phyloP scores from a whole-genome alignment of 345 rosid genomes.

The Iberis pinnata region DNA sequence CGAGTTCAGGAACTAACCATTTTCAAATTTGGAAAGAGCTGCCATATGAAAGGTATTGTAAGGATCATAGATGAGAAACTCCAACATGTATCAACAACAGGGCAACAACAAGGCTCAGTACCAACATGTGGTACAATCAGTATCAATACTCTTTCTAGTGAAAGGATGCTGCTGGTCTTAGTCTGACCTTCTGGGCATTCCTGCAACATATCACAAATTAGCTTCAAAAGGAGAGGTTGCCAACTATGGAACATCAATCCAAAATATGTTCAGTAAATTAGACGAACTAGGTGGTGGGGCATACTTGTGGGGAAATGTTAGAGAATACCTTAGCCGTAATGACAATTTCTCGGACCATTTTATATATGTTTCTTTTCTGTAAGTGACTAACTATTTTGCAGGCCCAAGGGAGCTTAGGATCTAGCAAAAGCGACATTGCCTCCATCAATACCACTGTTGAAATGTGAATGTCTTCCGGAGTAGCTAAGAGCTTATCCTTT shows the following conservation, averaged over 20 bases:
- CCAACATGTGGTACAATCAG: slow-evolving; percentile 60
- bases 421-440: slow-evolving; percentile 52
- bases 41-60: slow-evolving; percentile 82
- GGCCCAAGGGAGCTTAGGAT: slow-evolving; percentile 85
- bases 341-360: slow-evolving; percentile 59
- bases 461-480: slow-evolving; percentile 37
- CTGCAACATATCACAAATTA: slow-evolving; percentile 37
- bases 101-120: slow-evolving; percentile 57
- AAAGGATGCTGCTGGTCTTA: slow-evolving; percentile 33
- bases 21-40: slow-evolving; percentile 65
- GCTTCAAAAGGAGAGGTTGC: slow-evolving; percentile 15
- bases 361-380: slow-evolving; percentile 44
- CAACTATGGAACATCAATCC: slow-evolving; percentile 13
- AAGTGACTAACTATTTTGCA: slow-evolving; percentile 68
- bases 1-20: slow-evolving; percentile 41
- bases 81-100: slow-evolving; percentile 49
- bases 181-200: slow-evolving; percentile 37
- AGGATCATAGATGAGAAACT: slow-evolving; percentile 85
- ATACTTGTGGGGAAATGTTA: slow-evolving; percentile 6
- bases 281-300: slow-evolving; percentile 20
- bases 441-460: slow-evolving; percentile 57
- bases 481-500: slow-evolving; percentile 49
- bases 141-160: slow-evolving; percentile 57
- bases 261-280: slow-evolving; percentile 17
- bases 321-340: slow-evolving; percentile 50